Evolutionary conservation across 129 eudicot species (phyloP).

Genomic region (Saposhnikovia divaricata): DNA sequence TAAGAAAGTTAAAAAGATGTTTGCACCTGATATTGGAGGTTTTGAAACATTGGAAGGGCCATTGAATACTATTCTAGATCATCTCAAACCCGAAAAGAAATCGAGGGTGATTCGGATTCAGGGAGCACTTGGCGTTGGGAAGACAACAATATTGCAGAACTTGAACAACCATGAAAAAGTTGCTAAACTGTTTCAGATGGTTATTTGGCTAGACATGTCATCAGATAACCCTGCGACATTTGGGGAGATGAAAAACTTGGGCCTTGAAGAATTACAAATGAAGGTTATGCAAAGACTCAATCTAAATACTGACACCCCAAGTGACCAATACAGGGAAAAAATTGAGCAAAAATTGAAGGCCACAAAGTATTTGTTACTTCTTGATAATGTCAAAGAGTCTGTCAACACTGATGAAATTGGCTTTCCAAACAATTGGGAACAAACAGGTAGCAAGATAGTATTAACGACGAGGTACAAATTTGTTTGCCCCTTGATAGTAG

Average conservation of each 20-base stretch:
- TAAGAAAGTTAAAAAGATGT: no score
- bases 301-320: conserved; percentile 2
- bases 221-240: not conserved
- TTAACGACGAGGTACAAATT: conserved; percentile 12
- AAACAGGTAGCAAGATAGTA: conserved; percentile 18
- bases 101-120: conserved; percentile 16
- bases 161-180: conserved; percentile 22
- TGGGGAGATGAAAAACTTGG: conserved; percentile 10
- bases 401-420: conserved; percentile 16
- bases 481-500: conserved; percentile 17
- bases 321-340: conserved; percentile 12
- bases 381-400: conserved; percentile 25
- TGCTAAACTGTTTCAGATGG: conserved; percentile 19
- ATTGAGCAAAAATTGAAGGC: conserved; percentile 14
- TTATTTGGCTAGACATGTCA: conserved; percentile 26
- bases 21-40: no score
- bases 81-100: not conserved
- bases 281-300: conserved; percentile 18
- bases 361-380: conserved; percentile 26
- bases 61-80: conserved; percentile 1
- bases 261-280: conserved; percentile 18
- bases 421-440: conserved; percentile 11
- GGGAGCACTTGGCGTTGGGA: conserved; percentile 24
- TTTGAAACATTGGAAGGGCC: conserved; percentile 14
- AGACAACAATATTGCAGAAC: conserved; percentile 29